Evolutionary conservation across 2,329 filamentous ascomycete genomes (phyloP).

Genomic region (Pyricularia pennisetigena): DNA sequence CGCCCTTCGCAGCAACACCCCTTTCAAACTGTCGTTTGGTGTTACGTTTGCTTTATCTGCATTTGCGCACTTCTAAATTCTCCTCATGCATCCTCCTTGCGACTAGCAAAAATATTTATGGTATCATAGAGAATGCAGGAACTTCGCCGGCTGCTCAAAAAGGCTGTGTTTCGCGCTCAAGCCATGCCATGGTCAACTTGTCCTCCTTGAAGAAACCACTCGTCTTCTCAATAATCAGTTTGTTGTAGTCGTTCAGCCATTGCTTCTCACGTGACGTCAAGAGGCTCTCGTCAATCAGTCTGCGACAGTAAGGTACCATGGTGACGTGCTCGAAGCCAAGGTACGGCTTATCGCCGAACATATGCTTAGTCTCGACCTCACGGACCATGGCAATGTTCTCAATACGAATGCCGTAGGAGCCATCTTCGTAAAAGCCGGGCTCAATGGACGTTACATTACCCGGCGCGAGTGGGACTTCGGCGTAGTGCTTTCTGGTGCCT

Average conservation of each 20-base stretch:
- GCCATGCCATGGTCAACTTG: conserved; percentile 63
- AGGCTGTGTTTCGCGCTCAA: conserved; percentile 75
- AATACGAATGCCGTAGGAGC: conserved; percentile 87
- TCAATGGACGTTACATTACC: conserved; percentile 96
- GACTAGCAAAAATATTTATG: not conserved
- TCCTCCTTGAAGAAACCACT: conserved; percentile 66
- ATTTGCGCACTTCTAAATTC: conserved; percentile 38
- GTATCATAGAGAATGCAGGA: not conserved
- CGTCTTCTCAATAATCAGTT: conserved; percentile 74
- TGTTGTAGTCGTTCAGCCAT: conserved; percentile 84
- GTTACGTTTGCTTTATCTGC: conserved; percentile 62
- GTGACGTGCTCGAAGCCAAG: conserved; percentile 95
- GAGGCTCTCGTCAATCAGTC: conserved; percentile 66
- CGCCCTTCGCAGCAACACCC: conserved; percentile 45
- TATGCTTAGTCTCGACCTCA: conserved; percentile 76
- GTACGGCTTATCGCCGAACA: conserved; percentile 89
- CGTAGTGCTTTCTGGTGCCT: conserved; percentile 82
- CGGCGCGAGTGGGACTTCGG: conserved; percentile 79
- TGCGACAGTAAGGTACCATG: conserved; percentile 90
- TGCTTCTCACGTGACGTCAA: conserved; percentile 65
- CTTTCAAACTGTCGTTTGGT: conserved; percentile 62
- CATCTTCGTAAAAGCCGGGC: conserved; percentile 95
- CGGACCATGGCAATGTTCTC: conserved; percentile 91
- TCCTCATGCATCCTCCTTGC: not conserved
- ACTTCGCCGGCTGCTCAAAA: conserved; percentile 24